phyloP scores from a whole-genome alignment of 108 stramenopile genomes.

The Epithemia pelagica region DNA sequence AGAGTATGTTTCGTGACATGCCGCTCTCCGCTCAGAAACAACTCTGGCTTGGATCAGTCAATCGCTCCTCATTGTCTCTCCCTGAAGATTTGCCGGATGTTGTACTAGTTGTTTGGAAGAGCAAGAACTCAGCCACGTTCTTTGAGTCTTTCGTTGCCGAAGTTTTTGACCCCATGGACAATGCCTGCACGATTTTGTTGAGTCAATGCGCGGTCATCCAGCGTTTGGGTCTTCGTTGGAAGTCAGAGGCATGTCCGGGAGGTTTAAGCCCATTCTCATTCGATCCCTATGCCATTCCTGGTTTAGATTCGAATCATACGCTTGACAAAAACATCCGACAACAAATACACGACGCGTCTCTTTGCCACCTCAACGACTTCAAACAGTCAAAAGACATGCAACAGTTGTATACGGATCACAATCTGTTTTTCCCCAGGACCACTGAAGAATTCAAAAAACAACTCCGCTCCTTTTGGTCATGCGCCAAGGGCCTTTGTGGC shows the following conservation, averaged over 20 bases:
- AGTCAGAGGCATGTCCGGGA: background rate
- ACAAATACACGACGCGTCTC: too few relatives aligned
- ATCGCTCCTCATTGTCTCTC: too few relatives aligned
- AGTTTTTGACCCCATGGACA: background rate
- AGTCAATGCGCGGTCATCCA: background rate
- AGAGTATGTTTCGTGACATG: too few relatives aligned
- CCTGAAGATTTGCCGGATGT: too few relatives aligned
- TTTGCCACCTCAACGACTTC: constrained; percentile 30
- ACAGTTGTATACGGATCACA: constrained; percentile 26
- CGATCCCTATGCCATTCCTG: background rate
- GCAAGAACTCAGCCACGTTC: too few relatives aligned
- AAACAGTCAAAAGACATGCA: constrained; percentile 27
- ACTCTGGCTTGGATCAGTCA: too few relatives aligned
- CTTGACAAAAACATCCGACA: background rate
- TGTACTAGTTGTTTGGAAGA: too few relatives aligned
- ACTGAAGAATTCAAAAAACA: background rate
- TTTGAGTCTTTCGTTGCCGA: background rate
- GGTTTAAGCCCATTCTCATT: background rate
- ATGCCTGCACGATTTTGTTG: background rate
- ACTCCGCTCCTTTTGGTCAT: background rate
- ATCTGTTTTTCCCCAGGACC: constrained; percentile 27
- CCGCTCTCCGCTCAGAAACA: too few relatives aligned
- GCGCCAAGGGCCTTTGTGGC: background rate
- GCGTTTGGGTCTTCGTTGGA: background rate
- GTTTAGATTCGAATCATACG: background rate